phyloP scores from a whole-genome alignment of 768 basidiomycete genomes.

The Boletus coccyginus region DNA sequence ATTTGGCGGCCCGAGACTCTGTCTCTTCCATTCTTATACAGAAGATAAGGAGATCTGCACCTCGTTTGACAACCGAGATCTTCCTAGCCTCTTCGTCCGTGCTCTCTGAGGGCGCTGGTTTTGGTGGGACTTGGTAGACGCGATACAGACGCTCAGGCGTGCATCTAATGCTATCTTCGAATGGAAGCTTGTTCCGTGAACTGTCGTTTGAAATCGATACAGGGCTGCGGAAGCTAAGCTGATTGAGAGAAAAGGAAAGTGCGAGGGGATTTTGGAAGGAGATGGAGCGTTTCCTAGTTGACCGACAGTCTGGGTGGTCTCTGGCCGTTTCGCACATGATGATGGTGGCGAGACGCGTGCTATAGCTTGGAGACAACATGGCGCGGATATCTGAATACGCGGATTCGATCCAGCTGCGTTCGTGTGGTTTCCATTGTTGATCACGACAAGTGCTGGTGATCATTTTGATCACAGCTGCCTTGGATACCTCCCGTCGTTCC shows the following conservation, averaged over 20 bases:
- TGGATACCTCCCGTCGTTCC: slow-evolving; percentile 27
- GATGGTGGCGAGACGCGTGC: slow-evolving; percentile 14
- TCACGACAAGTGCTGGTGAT: slow-evolving; percentile 18
- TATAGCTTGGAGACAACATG: slow-evolving; percentile 16
- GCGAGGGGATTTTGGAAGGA: slow-evolving; percentile 25
- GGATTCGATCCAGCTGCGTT: slow-evolving; percentile 27
- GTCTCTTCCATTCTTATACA: slow-evolving; percentile 13
- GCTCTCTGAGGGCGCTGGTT: neutral
- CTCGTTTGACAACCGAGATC: slow-evolving; percentile 16
- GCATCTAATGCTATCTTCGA: slow-evolving; percentile 12
- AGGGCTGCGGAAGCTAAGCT: slow-evolving; percentile 23
- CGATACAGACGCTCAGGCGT: slow-evolving; percentile 11
- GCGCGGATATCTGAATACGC: slow-evolving; percentile 26
- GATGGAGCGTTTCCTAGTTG: slow-evolving; percentile 17
- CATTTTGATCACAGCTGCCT: slow-evolving; percentile 16
- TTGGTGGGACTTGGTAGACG: slow-evolving; percentile 24
- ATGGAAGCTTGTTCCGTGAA: slow-evolving; percentile 18
- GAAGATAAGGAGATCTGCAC: slow-evolving; percentile 27
- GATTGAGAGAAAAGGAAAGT: slow-evolving; percentile 9
- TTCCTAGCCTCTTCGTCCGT: slow-evolving; percentile 7
- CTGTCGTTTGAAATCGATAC: slow-evolving; percentile 16
- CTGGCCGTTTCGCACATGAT: slow-evolving; percentile 25
- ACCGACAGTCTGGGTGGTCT: neutral
- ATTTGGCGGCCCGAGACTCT: slow-evolving; percentile 2
- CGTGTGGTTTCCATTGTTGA: slow-evolving; percentile 27